Evolutionary conservation across 306 rosid species (phyloP), one percentile per base, ranked within the genome.

Genomic region (Crataegus laevigata): DNA sequence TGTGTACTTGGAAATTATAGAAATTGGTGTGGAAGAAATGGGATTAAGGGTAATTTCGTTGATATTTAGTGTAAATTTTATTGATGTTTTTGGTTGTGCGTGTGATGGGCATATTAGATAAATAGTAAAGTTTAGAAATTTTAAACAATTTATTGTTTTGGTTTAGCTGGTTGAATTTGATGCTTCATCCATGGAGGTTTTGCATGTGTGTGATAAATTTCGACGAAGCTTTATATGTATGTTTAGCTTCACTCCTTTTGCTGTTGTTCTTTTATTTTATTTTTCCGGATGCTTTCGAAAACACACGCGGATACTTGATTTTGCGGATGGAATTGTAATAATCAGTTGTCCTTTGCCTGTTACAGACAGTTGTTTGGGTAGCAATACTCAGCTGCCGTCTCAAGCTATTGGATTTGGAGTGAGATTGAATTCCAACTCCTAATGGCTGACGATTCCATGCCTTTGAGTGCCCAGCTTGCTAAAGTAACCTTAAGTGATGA

Each of bases 381-480:
- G 11, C 45, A 25, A 24, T 29, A 50, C 8, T 18, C 21, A 50
- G 54, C 54, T 50, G 54, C 54, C 63, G 22, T 2, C 38, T 55
- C 66, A 18, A 18, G 14, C 19, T 24, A 11, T 72, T 73, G 40
- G 6, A 40, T 32, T 58, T 24, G 26, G 52, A 25, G 40, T 38
- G 54, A 15, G 54, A 15, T 6, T 50, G 54, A 50, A 15, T 50
- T 50, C 21, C 59, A 29, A 60, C 58, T 14, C 18, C 34, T 8
- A 71, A 87, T 85, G 91, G 87, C 89, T 25, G 96, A 81, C 21
- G 52, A 32, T 26, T 38, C 84, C 6, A 67, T 85, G 71, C 86
- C 83, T 25, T 88, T 81, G 15, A 58, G 89, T 65, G 84, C 77
- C 25, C 96, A 89, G 34, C 80, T 92, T 4, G 84, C 96, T 11